Evolutionary conservation across 225 moss, liverwort and hornwort species (phyloP).

Genomic region (Asterella californica): DNA sequence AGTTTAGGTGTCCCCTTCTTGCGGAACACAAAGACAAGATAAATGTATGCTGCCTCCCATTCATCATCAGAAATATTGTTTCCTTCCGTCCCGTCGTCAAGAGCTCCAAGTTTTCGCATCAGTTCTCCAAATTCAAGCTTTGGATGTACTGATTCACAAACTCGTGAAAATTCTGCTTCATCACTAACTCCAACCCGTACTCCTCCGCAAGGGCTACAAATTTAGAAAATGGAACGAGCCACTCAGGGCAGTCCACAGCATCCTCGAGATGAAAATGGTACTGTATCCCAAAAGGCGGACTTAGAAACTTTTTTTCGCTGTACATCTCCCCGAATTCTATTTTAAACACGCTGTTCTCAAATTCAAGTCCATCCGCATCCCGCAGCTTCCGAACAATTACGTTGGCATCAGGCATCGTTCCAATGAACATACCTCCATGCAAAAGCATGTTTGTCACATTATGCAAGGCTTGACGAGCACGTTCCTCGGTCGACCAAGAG

Average conservation of each 20-base stretch:
- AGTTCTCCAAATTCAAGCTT: constrained; percentile 77
- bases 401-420: constrained; percentile 98
- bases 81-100: constrained; percentile 71
- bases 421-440: constrained; percentile 88
- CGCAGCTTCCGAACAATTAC: constrained; percentile 93
- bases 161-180: constrained; percentile 89
- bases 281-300: constrained; percentile 81
- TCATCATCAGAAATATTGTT: constrained; percentile 77
- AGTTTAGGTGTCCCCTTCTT: constrained; percentile 71
- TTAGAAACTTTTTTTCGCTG: constrained; percentile 76
- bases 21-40: constrained; percentile 78
- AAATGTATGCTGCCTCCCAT: constrained; percentile 94
- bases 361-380: constrained; percentile 80
- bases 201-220: constrained; percentile 78
- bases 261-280: constrained; percentile 98
- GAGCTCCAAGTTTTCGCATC: constrained; percentile 85
- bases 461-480: constrained; percentile 87
- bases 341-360: constrained; percentile 86
- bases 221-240: constrained; percentile 93
- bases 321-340: constrained; percentile 73
- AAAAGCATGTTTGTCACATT: constrained; percentile 73
- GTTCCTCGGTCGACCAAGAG: constrained; percentile 95
- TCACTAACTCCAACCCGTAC: constrained; percentile 85
- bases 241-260: constrained; percentile 96
- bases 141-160: constrained; percentile 83